These are phyloP conservation scores for Euphorbia pulcherrima DNA, from an alignment of 345 rosid genomes.

Conservation along the genomic window DNA sequence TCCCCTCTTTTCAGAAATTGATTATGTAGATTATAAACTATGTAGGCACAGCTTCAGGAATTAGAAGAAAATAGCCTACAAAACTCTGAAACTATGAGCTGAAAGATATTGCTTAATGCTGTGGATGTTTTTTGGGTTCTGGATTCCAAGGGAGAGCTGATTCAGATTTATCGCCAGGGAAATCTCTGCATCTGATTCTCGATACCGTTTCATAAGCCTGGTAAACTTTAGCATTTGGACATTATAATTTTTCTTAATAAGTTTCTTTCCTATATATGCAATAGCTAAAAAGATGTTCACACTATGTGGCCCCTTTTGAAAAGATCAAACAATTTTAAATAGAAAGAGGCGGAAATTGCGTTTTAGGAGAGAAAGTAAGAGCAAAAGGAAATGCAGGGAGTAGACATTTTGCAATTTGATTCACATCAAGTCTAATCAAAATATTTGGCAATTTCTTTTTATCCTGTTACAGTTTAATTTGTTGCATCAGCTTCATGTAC, in stretches of 20 bases:
- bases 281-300: background rate
- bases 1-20: too few species aligned
- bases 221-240: background rate
- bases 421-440: too few species aligned
- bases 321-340: background rate
- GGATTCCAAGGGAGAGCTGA: background rate
- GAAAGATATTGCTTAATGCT: background rate
- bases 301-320: background rate
- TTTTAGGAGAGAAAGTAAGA: too few species aligned
- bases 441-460: too few species aligned
- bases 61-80: slow-evolving; percentile 6
- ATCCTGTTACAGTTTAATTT: too few species aligned
- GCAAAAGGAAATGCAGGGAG: too few species aligned
- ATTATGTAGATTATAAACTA: slow-evolving; percentile 8
- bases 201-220: background rate
- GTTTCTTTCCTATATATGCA: background rate
- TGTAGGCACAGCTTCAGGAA: slow-evolving; percentile 33
- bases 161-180: background rate
- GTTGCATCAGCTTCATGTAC: too few species aligned
- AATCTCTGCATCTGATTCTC: background rate
- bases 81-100: background rate
- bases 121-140: background rate
- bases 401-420: too few species aligned
- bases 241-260: background rate
- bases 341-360: too few species aligned